phyloP scores from a whole-genome alignment of 2,329 filamentous ascomycete genomes.

The Simplicillium sp. region DNA sequence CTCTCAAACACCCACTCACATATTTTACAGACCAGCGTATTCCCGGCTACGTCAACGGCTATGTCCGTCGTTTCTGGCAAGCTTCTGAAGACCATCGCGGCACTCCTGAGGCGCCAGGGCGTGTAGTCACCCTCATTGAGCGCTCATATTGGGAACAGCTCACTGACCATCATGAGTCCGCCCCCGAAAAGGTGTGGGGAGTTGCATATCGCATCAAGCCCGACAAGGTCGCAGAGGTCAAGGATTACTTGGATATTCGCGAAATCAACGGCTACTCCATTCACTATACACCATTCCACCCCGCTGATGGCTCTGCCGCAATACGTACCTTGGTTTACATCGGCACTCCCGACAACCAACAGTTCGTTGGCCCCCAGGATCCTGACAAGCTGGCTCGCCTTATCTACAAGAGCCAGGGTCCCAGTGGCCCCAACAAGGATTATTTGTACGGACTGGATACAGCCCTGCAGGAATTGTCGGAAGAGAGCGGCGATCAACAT shows the following conservation, averaged over 20 bases:
- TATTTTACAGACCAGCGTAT: constrained; percentile 60
- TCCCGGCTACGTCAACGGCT: constrained; percentile 85
- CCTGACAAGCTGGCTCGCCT: constrained; percentile 69
- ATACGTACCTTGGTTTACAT: constrained; percentile 75
- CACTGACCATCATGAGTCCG: constrained; percentile 54
- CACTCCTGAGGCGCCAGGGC: constrained; percentile 76
- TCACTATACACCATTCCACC: constrained; percentile 76
- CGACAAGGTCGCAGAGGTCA: constrained; percentile 67
- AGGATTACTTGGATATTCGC: constrained; percentile 84
- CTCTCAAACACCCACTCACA: constrained; percentile 2
- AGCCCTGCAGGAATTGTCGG: constrained; percentile 62
- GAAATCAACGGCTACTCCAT: constrained; percentile 98
- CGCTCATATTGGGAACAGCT: constrained; percentile 73
- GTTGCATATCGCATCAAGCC: constrained; percentile 79
- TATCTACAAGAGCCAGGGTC: constrained; percentile 67
- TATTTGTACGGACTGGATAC: constrained; percentile 76
- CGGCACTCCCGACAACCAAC: constrained; percentile 83
- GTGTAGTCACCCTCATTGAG: constrained; percentile 89
- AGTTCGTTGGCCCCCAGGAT: constrained; percentile 81
- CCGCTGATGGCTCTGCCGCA: constrained; percentile 24
- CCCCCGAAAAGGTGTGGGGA: constrained; percentile 71
- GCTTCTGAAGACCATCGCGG: constrained; percentile 91
- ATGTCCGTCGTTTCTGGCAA: constrained; percentile 97
- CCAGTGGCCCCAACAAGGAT: constrained; percentile 83
- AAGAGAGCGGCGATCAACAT: constrained; percentile 74